Percentiles rank a stretch among this genome's conserved stretches.
These are phyloP conservation scores for Kwoniella heveanensis DNA, from an alignment of 768 basidiomycete genomes.

Conservation along the genomic window DNA sequence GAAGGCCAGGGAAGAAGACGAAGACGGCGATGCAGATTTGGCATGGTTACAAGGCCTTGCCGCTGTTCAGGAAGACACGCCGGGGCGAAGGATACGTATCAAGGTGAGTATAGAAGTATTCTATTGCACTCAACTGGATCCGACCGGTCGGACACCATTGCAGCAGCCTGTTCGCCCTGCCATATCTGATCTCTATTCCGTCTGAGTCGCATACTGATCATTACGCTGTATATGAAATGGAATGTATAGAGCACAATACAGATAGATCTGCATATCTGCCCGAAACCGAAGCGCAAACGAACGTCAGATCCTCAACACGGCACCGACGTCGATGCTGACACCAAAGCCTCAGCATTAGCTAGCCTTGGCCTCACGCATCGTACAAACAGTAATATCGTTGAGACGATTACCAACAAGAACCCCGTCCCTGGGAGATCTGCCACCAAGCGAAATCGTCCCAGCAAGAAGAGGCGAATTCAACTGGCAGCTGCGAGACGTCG, in stretches of 20 bases:
- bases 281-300: constrained; percentile 12
- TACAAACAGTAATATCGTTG: too few relatives aligned
- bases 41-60: constrained; percentile 32
- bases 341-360: background rate
- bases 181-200: background rate
- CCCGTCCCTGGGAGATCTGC: too few relatives aligned
- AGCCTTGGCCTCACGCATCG: too few relatives aligned
- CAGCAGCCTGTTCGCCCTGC: background rate
- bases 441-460: constrained; percentile 27
- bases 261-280: constrained; percentile 32
- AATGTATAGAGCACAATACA: constrained; percentile 27
- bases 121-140: too few relatives aligned
- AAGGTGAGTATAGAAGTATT: constrained; percentile 44
- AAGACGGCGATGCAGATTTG: constrained; percentile 12
- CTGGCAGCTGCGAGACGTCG: constrained; percentile 15
- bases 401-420: too few relatives aligned
- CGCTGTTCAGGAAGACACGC: constrained; percentile 36
- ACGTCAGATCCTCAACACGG: too few relatives aligned
- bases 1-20: constrained; percentile 14
- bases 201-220: background rate
- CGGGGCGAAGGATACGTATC: constrained; percentile 24
- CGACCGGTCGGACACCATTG: too few relatives aligned
- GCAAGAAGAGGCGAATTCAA: constrained; percentile 22
- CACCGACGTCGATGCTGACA: too few relatives aligned
- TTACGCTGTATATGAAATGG: background rate